Evolutionary conservation across 2,329 filamentous ascomycete species (phyloP).

Genomic region (Hymenoscyphus scutula): DNA sequence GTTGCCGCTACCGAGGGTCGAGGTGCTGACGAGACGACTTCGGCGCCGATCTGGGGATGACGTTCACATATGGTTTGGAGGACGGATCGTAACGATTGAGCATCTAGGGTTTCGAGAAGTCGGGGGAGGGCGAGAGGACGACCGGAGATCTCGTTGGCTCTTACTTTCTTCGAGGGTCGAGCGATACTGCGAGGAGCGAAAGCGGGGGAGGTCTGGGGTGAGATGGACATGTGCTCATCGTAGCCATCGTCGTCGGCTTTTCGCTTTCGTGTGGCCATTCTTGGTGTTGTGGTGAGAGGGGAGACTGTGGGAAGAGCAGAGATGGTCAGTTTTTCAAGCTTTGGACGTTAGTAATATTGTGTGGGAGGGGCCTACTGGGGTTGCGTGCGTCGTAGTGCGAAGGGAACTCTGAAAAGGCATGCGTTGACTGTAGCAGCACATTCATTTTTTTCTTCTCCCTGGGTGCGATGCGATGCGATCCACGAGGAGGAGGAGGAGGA

Average conservation of each 20-base stretch:
- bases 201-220: slow-evolving; percentile 78
- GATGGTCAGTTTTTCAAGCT: slow-evolving; percentile 11
- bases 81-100: slow-evolving; percentile 76
- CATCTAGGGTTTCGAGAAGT: slow-evolving; percentile 91
- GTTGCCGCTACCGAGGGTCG: slow-evolving; percentile 82
- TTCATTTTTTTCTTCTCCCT: slow-evolving; percentile 61
- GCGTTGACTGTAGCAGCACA: slow-evolving; percentile 55
- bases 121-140: slow-evolving; percentile 66
- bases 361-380: slow-evolving; percentile 46
- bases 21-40: slow-evolving; percentile 80
- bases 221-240: slow-evolving; percentile 87
- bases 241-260: slow-evolving; percentile 77
- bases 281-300: slow-evolving; percentile 43
- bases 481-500: background rate
- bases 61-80: slow-evolving; percentile 90
- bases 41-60: slow-evolving; percentile 79
- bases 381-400: slow-evolving; percentile 56
- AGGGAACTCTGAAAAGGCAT: slow-evolving; percentile 58
- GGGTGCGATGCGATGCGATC: background rate
- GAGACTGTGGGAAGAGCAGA: slow-evolving; percentile 38
- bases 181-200: slow-evolving; percentile 66
- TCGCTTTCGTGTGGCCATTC: slow-evolving; percentile 67
- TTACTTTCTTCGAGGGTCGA: slow-evolving; percentile 61
- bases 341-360: slow-evolving; percentile 36
- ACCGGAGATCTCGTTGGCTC: slow-evolving; percentile 65